Conservation (phyloP, 176 grass and related monocot species). For the Oryza officinalis region DNA sequence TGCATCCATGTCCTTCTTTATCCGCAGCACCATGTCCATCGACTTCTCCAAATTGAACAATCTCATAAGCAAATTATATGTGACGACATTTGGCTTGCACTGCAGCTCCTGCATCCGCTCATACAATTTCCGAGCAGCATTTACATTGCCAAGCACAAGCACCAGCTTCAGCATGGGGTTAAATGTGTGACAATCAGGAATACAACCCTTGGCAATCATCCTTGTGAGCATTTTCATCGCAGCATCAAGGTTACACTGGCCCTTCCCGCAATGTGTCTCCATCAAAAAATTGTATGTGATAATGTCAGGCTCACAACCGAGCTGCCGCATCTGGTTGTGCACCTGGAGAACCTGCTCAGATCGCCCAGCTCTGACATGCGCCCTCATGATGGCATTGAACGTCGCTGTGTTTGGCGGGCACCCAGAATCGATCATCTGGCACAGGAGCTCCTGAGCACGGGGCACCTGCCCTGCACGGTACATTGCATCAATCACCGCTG, state of each 20-base stretch:
- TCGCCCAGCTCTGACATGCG: slow-evolving; percentile 71
- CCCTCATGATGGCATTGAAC: slow-evolving; percentile 80
- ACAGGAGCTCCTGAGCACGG: slow-evolving; percentile 78
- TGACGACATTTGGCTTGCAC: slow-evolving; percentile 70
- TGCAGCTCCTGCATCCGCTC: slow-evolving; percentile 73
- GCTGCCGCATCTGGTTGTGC: slow-evolving; percentile 85
- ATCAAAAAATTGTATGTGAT: slow-evolving; percentile 97
- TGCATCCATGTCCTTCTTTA: slow-evolving; percentile 80
- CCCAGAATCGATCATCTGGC: slow-evolving; percentile 79
- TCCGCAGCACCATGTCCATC: slow-evolving; percentile 92
- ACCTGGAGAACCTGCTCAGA: slow-evolving; percentile 84
- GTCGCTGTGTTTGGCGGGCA: slow-evolving; percentile 70
- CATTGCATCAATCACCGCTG: slow-evolving; percentile 89
- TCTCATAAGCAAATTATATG: slow-evolving; percentile 78
- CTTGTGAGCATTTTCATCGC: slow-evolving; percentile 75
- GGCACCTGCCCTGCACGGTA: slow-evolving; percentile 78
- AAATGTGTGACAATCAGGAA: slow-evolving; percentile 80
- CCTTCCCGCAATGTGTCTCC: slow-evolving; percentile 75
- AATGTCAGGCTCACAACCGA: slow-evolving; percentile 71
- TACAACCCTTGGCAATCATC: slow-evolving; percentile 68
- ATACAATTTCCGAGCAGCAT: slow-evolving; percentile 60
- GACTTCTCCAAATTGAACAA: slow-evolving; percentile 79
- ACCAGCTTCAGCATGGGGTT: slow-evolving; percentile 78
- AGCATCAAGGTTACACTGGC: slow-evolving; percentile 79
- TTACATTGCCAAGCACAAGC: slow-evolving; percentile 54